A percentile compares a stretch with the other conserved stretches of the same genome.
Evolutionary conservation across 1,284 basidiomycete species (phyloP).

Genomic region (Tilletia indica): DNA sequence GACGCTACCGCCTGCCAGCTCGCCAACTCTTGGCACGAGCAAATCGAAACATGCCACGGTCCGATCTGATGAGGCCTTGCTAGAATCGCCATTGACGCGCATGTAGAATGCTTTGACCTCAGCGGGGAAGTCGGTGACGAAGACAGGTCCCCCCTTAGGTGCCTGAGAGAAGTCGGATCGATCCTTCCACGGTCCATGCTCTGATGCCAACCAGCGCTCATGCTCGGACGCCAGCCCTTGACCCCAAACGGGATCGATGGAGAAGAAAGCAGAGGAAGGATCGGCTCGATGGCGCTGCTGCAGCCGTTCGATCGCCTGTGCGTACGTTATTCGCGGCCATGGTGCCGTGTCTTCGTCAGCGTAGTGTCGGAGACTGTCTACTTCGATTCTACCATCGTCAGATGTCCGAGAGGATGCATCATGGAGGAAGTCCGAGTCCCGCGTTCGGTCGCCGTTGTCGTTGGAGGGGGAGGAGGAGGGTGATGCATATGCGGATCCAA

Average conservation of each 20-base stretch:
- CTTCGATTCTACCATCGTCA: neutral
- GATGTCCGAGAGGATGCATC: neutral
- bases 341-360: constrained; percentile 32
- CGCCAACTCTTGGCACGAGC: constrained; percentile 80
- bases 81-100: constrained; percentile 54
- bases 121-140: constrained; percentile 85
- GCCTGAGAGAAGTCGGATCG: neutral
- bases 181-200: constrained; percentile 24
- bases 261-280: constrained; percentile 52
- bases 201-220: constrained; percentile 80
- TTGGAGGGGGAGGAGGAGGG: neutral
- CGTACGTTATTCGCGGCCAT: constrained; percentile 79
- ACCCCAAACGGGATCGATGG: constrained; percentile 67
- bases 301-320: constrained; percentile 70
- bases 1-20: constrained; percentile 86
- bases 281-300: constrained; percentile 56
- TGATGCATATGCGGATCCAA: constrained; percentile 4
- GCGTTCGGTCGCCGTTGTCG: too few species aligned
- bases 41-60: constrained; percentile 94
- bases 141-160: constrained; percentile 68
- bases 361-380: constrained; percentile 23
- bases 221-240: constrained; percentile 78
- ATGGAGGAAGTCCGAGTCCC: neutral
- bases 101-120: constrained; percentile 93
- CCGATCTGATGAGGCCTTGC: constrained; percentile 24